Conservation (phyloP, 2,329 filamentous ascomycete species). For the Beauveria bassiana region DNA sequence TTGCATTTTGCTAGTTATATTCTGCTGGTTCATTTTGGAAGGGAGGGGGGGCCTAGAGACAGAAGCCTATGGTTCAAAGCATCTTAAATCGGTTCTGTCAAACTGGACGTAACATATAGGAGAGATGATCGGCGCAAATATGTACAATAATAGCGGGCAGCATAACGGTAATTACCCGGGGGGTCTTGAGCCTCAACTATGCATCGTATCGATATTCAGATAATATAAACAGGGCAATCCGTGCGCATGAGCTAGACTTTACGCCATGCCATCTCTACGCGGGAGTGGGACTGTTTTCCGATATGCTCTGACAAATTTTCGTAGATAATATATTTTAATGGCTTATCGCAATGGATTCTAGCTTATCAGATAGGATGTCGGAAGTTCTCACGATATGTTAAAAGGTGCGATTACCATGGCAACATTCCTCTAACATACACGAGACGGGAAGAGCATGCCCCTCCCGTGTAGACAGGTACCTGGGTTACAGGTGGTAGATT, state of each 20-base stretch:
- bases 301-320: too few relatives aligned
- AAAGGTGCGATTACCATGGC: too few relatives aligned
- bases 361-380: too few relatives aligned
- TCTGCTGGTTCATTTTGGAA: not conserved
- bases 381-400: too few relatives aligned
- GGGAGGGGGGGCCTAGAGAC: not conserved
- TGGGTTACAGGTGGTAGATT: not conserved
- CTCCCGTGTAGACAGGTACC: too few relatives aligned
- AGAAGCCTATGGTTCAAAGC: not conserved
- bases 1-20: not conserved
- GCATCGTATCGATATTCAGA: constrained; percentile 16
- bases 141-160: constrained; percentile 1
- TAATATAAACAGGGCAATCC: constrained; percentile 13
- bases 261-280: not conserved
- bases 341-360: too few relatives aligned
- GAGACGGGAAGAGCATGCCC: too few relatives aligned
- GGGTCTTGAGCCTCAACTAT: constrained; percentile 2
- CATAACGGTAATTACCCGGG: not conserved
- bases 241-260: too few relatives aligned
- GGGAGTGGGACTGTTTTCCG: too few relatives aligned
- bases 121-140: not conserved
- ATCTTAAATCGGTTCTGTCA: not conserved
- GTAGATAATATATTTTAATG: too few relatives aligned
- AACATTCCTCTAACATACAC: too few relatives aligned
- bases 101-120: not conserved